These are phyloP conservation scores for Acephala macrosclerotiorum DNA, from an alignment of 2,329 filamentous ascomycete genomes.

Conservation along the genomic window DNA sequence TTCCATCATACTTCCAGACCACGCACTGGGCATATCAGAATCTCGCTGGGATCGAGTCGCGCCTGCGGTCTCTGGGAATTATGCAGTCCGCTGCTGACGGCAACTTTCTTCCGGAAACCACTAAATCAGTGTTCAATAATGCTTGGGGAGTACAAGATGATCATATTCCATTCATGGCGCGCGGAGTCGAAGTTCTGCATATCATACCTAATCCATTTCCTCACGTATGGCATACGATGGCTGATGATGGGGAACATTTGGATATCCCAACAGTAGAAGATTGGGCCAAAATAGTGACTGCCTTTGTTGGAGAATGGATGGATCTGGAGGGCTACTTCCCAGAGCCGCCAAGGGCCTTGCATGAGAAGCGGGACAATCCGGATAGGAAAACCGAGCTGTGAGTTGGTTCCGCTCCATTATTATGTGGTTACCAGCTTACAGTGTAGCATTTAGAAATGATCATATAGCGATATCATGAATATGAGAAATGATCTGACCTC, in stretches of 20 bases:
- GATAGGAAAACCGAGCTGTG: constrained; percentile 44
- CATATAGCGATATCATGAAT: constrained; percentile 7
- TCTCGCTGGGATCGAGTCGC: constrained; percentile 76
- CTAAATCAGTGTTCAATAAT: constrained; percentile 59
- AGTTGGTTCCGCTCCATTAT: constrained; percentile 35
- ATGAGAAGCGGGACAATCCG: constrained; percentile 5
- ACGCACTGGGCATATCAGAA: constrained; percentile 93
- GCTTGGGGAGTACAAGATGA: constrained; percentile 77
- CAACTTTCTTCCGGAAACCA: constrained; percentile 71
- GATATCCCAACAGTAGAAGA: constrained; percentile 83
- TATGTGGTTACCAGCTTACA: constrained; percentile 31
- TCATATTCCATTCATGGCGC: constrained; percentile 86
- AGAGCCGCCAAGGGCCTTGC: constrained; percentile 15
- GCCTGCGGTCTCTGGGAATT: constrained; percentile 71
- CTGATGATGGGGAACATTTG: constrained; percentile 85
- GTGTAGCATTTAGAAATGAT: constrained; percentile 24
- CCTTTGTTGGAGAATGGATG: constrained; percentile 92
- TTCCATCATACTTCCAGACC: constrained; percentile 87
- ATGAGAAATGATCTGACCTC: neutral
- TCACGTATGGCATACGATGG: constrained; percentile 82
- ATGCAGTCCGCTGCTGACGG: constrained; percentile 66
- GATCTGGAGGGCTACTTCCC: constrained; percentile 62
- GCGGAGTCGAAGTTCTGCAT: constrained; percentile 89
- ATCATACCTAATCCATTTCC: constrained; percentile 88
- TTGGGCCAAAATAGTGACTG: constrained; percentile 85